A percentile compares a stretch with the other conserved stretches of the same genome.
phyloP scores from a whole-genome alignment of 257 asterid species.

The Nicotiana sylvestris region DNA sequence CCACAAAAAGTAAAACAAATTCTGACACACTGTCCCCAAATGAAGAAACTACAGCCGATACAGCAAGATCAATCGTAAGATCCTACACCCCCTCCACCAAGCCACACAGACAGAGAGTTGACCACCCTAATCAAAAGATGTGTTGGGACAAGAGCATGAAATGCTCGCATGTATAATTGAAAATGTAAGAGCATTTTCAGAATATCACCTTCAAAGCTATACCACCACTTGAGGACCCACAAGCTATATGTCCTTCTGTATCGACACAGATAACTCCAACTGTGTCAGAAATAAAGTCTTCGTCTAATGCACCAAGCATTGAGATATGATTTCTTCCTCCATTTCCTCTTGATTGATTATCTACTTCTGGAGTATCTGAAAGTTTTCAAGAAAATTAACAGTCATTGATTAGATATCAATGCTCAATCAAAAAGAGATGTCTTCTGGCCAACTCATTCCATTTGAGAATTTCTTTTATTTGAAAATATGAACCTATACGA shows the following conservation, averaged over 20 bases:
- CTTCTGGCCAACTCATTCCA: background rate
- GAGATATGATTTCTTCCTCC: background rate
- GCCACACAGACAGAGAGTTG: no score
- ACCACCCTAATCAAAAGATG: background rate
- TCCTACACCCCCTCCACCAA: no score
- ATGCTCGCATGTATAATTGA: no score
- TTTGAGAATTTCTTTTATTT: background rate
- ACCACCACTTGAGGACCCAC: conserved; percentile 99
- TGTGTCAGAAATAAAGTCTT: conserved; percentile 64
- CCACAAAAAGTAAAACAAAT: background rate
- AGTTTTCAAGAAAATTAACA: background rate
- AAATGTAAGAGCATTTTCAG: background rate
- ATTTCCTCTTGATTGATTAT: conserved; percentile 15
- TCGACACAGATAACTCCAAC: conserved; percentile 96
- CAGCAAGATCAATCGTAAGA: background rate
- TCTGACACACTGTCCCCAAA: background rate
- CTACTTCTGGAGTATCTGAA: background rate
- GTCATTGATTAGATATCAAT: background rate
- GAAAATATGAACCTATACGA: no score
- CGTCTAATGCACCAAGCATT: conserved; percentile 29
- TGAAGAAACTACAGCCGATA: background rate
- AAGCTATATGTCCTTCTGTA: conserved; percentile 71
- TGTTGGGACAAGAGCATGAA: no score
- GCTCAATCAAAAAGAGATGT: background rate
- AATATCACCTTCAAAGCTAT: conserved; percentile 82